phyloP scores from a whole-genome alignment of 306 rosid genomes.

The Fragaria nilgerrensis region DNA sequence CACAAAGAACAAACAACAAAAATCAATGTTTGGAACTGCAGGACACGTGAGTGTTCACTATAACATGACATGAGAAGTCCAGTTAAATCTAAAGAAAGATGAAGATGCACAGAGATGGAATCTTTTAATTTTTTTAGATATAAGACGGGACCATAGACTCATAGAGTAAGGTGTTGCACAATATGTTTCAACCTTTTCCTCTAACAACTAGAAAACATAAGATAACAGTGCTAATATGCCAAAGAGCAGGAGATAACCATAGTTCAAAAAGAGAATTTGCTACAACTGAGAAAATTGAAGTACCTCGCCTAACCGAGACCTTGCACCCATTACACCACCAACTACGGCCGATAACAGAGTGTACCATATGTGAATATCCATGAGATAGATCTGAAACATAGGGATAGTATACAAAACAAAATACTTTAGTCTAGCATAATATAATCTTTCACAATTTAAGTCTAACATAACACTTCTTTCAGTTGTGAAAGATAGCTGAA shows the following conservation, averaged over 20 bases:
- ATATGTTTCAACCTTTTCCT: neutral
- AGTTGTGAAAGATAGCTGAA: neutral
- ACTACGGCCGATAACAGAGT: slow-evolving; percentile 84
- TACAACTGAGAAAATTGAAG: slow-evolving; percentile 9
- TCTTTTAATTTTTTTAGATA: neutral
- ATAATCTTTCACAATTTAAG: neutral
- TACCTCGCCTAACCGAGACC: slow-evolving; percentile 98
- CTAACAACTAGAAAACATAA: neutral
- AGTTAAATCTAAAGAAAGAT: neutral
- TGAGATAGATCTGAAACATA: slow-evolving; percentile 79
- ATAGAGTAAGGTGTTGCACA: neutral
- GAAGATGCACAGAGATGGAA: neutral
- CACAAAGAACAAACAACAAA: slow-evolving; percentile 24
- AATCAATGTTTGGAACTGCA: slow-evolving; percentile 17
- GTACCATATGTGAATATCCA: slow-evolving; percentile 95
- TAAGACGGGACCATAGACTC: neutral
- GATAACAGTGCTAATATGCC: neutral
- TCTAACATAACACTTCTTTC: neutral
- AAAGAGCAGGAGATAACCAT: neutral
- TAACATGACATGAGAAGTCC: neutral
- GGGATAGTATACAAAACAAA: slow-evolving; percentile 24
- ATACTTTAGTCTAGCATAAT: neutral
- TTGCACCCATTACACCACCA: slow-evolving; percentile 96
- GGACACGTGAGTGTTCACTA: neutral
- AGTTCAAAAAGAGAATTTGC: neutral